Conservation (phyloP, 768 basidiomycete genomes). For the Lentinula sp. region DNA sequence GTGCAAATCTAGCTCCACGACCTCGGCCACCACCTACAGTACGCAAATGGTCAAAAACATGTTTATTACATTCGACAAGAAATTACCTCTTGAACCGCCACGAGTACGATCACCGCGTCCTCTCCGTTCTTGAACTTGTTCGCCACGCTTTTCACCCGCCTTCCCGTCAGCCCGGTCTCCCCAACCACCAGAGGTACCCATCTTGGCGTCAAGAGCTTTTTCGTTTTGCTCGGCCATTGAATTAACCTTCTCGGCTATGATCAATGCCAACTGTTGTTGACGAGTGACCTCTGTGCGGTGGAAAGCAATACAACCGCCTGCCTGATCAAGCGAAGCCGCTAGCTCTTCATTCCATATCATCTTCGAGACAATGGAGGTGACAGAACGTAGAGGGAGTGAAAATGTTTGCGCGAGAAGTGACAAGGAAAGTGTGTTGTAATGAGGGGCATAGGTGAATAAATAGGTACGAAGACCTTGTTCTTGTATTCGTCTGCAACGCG, state of each 20-base stretch:
- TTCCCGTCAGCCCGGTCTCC: slow-evolving; percentile 60
- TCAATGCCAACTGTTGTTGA: slow-evolving; percentile 84
- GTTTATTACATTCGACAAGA: not conserved
- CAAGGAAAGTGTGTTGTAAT: slow-evolving; percentile 89
- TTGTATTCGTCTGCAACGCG: slow-evolving; percentile 76
- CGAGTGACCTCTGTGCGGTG: slow-evolving; percentile 87
- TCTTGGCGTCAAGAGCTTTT: slow-evolving; percentile 79
- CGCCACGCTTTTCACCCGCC: slow-evolving; percentile 76
- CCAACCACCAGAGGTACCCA: slow-evolving; percentile 64
- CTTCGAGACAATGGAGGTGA: slow-evolving; percentile 90
- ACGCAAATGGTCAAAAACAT: not conserved
- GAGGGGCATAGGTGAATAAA: slow-evolving; percentile 94
- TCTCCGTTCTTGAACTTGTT: slow-evolving; percentile 72
- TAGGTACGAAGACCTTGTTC: slow-evolving; percentile 96
- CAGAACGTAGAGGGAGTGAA: slow-evolving; percentile 70
- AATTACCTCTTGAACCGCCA: slow-evolving; percentile 53
- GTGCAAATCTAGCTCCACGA: slow-evolving; percentile 75
- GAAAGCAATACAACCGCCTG: slow-evolving; percentile 86
- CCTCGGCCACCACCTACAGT: slow-evolving; percentile 57
- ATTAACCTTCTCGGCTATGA: slow-evolving; percentile 82
- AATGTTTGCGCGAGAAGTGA: slow-evolving; percentile 85
- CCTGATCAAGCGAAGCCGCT: slow-evolving; percentile 87
- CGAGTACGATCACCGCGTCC: slow-evolving; percentile 68
- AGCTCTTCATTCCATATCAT: slow-evolving; percentile 99
- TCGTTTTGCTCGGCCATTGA: slow-evolving; percentile 90